Evolutionary conservation across 1,139 yeast species (phyloP).

Genomic region (Geotrichum carabidarum): DNA sequence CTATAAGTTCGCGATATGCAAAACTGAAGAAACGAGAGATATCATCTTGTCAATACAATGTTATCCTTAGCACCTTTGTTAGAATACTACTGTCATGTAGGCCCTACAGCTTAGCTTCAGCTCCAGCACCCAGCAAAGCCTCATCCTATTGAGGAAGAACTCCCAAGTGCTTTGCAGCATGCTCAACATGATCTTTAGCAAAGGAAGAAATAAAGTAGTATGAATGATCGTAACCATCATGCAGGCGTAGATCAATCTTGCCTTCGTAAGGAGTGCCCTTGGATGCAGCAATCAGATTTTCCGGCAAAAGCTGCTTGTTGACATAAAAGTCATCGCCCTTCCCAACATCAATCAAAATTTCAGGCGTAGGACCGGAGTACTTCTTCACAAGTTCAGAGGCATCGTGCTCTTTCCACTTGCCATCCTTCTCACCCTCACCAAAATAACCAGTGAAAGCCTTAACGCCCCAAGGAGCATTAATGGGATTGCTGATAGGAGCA

Average conservation of each 20-base stretch:
- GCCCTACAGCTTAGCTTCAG: conserved; percentile 4
- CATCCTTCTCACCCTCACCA: conserved; percentile 49
- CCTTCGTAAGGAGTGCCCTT: conserved; percentile 57
- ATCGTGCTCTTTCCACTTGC: conserved; percentile 69
- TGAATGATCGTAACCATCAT: conserved; percentile 85
- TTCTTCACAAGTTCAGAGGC: conserved; percentile 66
- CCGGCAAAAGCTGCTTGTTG: conserved; percentile 72
- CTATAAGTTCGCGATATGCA: too few species aligned
- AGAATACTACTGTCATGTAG: too few species aligned
- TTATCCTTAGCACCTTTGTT: too few species aligned
- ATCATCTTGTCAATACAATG: too few species aligned
- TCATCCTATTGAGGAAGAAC: conserved; percentile 12
- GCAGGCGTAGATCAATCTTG: conserved; percentile 56
- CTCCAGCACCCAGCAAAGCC: background rate
- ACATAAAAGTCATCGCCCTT: conserved; percentile 64
- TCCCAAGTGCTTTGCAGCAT: conserved; percentile 68
- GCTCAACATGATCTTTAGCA: conserved; percentile 77
- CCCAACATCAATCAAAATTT: conserved; percentile 81
- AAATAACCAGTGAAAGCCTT: conserved; percentile 78
- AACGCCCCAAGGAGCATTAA: conserved; percentile 74
- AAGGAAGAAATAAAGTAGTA: conserved; percentile 81
- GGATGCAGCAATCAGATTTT: conserved; percentile 62
- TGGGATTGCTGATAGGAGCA: conserved; percentile 83
- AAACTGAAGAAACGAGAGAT: too few species aligned
- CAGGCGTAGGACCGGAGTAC: conserved; percentile 51